Base-by-base conservation (phyloP, 768 basidiomycete species). In the Panellus pusillus region DNA sequence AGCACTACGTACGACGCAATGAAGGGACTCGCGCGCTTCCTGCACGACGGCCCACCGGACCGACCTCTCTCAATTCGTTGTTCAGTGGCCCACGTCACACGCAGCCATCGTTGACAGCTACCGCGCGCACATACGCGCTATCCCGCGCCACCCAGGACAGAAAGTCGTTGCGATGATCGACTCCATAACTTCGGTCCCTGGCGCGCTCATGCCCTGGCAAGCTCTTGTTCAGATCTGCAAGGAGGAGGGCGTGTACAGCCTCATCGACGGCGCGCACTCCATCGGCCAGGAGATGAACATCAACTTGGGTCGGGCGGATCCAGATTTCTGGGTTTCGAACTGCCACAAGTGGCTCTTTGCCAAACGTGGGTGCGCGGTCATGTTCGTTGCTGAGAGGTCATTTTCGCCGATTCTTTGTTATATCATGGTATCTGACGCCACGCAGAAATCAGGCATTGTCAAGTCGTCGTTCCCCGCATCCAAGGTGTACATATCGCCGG, bases 191-290 rank as follows among this genome's bases (percentile, higher is more conserved):
- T 76, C 84, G 9, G 74, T 71, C 32, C 90, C 90, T 1, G 89
- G 84, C 0, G 73, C 79, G 6, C 64, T 71, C 3, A 68, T 88
- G 52, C 91, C 91, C 1, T 92, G 89, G 91, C 73, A 83, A 65
- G 79, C 81, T 53, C 76, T 91, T 66, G 82, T 87, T 1, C 65
- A 74, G 3, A 70, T 89, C n/a, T 87, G 86, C 64, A 73, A 76
- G 47, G 76, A 84, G 57, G 83, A 84, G 54, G 80, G 79, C 3
- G 76, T 86, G 4, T 78, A 79, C 63, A 84, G 77, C 29, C 65
- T 92, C 13, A 70, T 93, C 7, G 91, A 93, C 61, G 91, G 79
- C 1, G 91, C 91, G 6, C 91, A 93, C 63, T 79, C 82, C 4
- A 79, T 93, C 37, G 91, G 91, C 0, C 88, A 89, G 61, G 82